Evolutionary conservation across 257 asterid genomes (phyloP).

Genomic region (Anisodus tanguticus): DNA sequence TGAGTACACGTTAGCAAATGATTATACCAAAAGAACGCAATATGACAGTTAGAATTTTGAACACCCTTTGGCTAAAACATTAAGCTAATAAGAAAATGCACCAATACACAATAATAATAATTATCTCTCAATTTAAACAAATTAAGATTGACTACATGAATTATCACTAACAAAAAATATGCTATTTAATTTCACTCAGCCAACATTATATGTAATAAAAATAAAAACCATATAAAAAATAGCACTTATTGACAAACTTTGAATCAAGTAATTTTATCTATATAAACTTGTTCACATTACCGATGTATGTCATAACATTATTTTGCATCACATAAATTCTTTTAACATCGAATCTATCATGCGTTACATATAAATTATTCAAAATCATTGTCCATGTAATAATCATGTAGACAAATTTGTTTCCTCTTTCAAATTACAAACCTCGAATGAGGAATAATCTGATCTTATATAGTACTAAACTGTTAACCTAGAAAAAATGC

Average conservation of each 20-base stretch:
- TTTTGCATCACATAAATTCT: too few relatives aligned
- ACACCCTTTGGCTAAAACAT: not conserved
- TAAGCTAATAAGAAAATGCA: not conserved
- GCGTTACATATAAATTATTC: too few relatives aligned
- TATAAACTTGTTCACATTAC: not conserved
- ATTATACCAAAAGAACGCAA: too few relatives aligned
- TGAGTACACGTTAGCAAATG: too few relatives aligned
- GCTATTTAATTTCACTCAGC: too few relatives aligned
- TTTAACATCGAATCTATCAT: too few relatives aligned
- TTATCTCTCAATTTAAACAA: not conserved
- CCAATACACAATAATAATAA: not conserved
- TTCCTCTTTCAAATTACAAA: not conserved
- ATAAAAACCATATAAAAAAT: not conserved
- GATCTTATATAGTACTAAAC: too few relatives aligned
- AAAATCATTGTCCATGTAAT: too few relatives aligned
- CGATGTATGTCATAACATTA: not conserved
- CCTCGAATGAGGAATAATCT: not conserved
- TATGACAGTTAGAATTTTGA: not conserved
- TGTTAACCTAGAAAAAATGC: not conserved
- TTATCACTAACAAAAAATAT: not conserved
- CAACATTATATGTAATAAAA: too few relatives aligned
- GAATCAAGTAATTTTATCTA: not conserved
- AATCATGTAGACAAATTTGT: not conserved
- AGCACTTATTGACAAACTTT: not conserved
- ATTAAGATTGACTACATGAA: not conserved